phyloP scores from a whole-genome alignment of 176 grass and related monocot species.

The Dactylis glomerata region DNA sequence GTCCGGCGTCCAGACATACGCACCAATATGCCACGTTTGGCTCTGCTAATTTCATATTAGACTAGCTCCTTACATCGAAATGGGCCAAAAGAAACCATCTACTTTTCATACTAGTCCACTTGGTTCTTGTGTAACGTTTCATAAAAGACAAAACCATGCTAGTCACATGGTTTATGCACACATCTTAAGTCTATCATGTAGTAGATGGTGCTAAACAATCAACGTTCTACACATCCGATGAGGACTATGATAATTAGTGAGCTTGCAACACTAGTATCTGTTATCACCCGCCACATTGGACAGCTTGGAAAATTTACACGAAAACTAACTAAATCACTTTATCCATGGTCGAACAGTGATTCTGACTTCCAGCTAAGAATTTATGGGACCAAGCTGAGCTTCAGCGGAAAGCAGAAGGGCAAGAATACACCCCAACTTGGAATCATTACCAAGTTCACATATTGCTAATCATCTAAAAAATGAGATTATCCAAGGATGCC shows the following conservation, averaged over 20 bases:
- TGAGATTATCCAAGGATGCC: neutral
- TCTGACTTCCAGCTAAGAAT: neutral
- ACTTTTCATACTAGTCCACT: neutral
- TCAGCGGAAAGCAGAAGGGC: neutral
- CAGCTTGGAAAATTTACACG: neutral
- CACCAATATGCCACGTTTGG: neutral
- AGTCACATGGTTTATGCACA: neutral
- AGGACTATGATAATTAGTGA: neutral
- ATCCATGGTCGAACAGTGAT: neutral
- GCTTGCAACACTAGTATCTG: neutral
- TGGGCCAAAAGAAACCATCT: neutral
- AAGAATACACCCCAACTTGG: neutral
- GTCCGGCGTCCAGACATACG: neutral
- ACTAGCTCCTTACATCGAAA: neutral
- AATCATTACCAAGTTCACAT: slow-evolving; percentile 5
- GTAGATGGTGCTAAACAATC: neutral
- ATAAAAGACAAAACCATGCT: neutral
- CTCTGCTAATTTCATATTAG: neutral
- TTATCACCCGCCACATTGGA: neutral
- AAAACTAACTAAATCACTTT: neutral
- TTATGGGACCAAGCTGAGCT: neutral
- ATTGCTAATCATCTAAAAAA: neutral
- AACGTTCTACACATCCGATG: neutral
- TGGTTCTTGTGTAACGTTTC: neutral
- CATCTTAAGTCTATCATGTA: neutral